Evolutionary conservation across 2,329 filamentous ascomycete genomes (phyloP).

Genomic region (Ambrosiella xylebori): DNA sequence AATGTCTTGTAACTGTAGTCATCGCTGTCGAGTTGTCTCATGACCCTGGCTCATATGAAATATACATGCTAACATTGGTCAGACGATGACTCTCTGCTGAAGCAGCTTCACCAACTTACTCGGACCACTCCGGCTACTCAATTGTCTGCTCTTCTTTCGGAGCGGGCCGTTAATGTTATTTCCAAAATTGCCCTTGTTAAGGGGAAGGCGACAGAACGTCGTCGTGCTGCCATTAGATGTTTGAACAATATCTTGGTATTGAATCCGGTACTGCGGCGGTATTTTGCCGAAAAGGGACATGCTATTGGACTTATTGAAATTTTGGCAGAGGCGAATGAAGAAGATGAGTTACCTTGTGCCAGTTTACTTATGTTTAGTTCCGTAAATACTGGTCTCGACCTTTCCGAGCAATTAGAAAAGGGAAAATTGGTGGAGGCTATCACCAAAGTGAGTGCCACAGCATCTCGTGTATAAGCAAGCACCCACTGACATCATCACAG

Average conservation of each 20-base stretch:
- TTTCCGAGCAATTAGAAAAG: slow-evolving; percentile 27
- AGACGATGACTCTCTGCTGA: slow-evolving; percentile 10
- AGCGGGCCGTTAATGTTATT: slow-evolving; percentile 8
- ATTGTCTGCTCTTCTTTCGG: slow-evolving; percentile 4
- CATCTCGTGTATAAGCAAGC: not conserved
- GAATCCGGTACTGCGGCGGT: slow-evolving; percentile 11
- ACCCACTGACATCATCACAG: slow-evolving; percentile 6
- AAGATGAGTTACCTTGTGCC: slow-evolving; percentile 14
- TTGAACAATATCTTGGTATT: slow-evolving; percentile 14
- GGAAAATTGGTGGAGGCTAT: slow-evolving; percentile 15
- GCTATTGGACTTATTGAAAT: slow-evolving; percentile 10
- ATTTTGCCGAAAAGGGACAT: slow-evolving; percentile 13
- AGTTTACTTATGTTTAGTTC: slow-evolving; percentile 14
- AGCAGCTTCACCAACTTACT: slow-evolving; percentile 11
- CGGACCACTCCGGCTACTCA: slow-evolving; percentile 7
- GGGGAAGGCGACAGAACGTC: slow-evolving; percentile 7
- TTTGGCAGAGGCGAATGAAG: slow-evolving; percentile 12
- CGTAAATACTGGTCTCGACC: slow-evolving; percentile 14
- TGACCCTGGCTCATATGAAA: too few relatives aligned
- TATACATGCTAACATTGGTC: not conserved
- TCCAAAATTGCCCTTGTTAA: slow-evolving; percentile 10
- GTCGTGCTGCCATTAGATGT: slow-evolving; percentile 8
- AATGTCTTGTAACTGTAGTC: not conserved
- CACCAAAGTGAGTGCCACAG: slow-evolving; percentile 11
- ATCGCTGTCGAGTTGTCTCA: too few relatives aligned